Evolutionary conservation across 2,329 filamentous ascomycete genomes (phyloP).

Genomic region (Cladophialophora chaetospira): DNA sequence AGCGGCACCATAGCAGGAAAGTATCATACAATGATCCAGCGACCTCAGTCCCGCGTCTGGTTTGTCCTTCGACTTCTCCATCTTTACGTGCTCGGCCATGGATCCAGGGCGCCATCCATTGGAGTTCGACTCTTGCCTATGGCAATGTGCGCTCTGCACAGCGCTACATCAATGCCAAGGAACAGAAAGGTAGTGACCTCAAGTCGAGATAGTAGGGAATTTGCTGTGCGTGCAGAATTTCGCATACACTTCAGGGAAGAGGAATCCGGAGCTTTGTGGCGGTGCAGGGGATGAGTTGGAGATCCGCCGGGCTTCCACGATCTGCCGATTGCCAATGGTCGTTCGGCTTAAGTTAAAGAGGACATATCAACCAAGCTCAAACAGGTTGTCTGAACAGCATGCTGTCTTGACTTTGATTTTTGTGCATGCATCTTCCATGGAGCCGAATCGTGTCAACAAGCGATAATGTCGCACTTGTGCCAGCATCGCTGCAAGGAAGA

Average conservation of each 20-base stretch:
- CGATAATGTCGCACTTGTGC: conserved; percentile 7
- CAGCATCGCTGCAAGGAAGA: background rate
- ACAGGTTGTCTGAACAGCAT: background rate
- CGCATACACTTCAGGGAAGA: background rate
- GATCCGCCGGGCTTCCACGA: background rate
- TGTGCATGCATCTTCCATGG: conserved; percentile 14
- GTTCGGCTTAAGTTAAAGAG: too few species aligned
- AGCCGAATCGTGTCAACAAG: background rate
- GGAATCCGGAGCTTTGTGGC: conserved; percentile 8
- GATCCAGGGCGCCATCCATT: conserved; percentile 17
- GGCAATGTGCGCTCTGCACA: background rate
- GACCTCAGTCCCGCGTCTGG: conserved; percentile 72
- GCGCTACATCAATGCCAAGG: conserved; percentile 10
- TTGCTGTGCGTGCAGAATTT: background rate
- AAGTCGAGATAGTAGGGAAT: background rate
- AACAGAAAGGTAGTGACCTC: background rate
- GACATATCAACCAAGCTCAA: background rate
- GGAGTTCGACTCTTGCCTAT: conserved; percentile 1
- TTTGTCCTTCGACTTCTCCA: conserved; percentile 44
- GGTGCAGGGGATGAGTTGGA: conserved; percentile 13
- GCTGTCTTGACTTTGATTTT: too few species aligned
- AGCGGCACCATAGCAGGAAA: background rate
- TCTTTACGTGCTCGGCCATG: conserved; percentile 26
- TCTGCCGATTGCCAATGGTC: background rate
- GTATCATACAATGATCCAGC: conserved; percentile 68